Base-by-base conservation (phyloP, 2,329 filamentous ascomycete genomes). In the Dactylellina haptotyla region DNA sequence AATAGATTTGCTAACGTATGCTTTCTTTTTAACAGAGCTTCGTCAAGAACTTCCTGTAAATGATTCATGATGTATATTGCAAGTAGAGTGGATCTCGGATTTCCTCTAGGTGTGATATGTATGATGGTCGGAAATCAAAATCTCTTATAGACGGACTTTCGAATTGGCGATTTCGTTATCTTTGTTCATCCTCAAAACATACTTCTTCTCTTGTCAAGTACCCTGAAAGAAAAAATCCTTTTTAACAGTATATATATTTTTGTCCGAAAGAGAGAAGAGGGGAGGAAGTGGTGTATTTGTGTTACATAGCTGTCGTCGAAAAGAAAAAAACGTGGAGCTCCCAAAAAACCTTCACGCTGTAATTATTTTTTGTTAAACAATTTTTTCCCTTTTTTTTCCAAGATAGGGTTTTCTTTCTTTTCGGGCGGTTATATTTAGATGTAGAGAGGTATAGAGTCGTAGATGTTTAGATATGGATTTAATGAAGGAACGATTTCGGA, bases 1-100 rank as follows among this genome's bases (percentile, higher is more conserved):
- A 41, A 54, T 56, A 62, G 57, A 16, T n/a, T 54, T 41, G n/a
- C n/a, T n/a, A n/a, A n/a, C n/a, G n/a, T n/a, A n/a, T 26, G 4
- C 41, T 53, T 32, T 26, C 26, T 43, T 23, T n/a, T 25, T 37
- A 57, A 54, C 16, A 73, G 62, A 63, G 28, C 39, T 78, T 78
- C 76, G 76, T 77, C 75, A 78, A 78, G 74, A 75, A 58, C 50
- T 75, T 75, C 70, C 63, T 69, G 57, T 69, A 75, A 69, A 63
- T 32, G 56, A 53, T 23, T 57, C 34, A 56, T 54, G 43, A 56
- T 65, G 62, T 54, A 67, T 62, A 66, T 66, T 67, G 61, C 54
- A 32, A 48, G 54, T 61, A 46, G 59, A 59, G 48, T 58, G 53
- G 46, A 58, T 34, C 12, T 23, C 2, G 5, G 10, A 58, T 53